Conservation (phyloP, 345 rosid species). For the Xanthoceras sorbifolium region DNA sequence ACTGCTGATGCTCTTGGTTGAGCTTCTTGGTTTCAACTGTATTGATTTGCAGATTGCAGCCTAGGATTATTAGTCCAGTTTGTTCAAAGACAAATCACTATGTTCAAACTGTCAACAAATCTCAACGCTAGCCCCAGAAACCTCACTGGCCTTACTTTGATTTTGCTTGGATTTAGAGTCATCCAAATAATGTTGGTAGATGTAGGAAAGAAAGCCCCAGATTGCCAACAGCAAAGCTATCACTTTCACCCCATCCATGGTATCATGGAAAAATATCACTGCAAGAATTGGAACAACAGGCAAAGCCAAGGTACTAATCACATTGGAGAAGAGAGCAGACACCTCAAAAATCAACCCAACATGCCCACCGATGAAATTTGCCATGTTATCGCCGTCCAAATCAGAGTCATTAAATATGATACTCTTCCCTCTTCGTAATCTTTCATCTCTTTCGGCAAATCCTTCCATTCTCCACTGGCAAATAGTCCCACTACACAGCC, state of each 20-base stretch:
- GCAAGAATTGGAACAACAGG: conserved; percentile 53
- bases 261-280: conserved; percentile 53
- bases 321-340: conserved; percentile 57
- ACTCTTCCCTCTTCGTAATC: conserved; percentile 34
- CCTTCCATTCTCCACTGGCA: conserved; percentile 51
- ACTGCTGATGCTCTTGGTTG: too few relatives aligned
- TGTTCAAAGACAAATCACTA: neutral
- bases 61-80: too few relatives aligned
- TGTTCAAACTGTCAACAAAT: conserved; percentile 20
- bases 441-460: conserved; percentile 39
- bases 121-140: conserved; percentile 19
- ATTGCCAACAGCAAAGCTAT: conserved; percentile 51
- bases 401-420: conserved; percentile 45
- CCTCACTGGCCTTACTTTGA: neutral
- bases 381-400: conserved; percentile 56
- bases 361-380: conserved; percentile 45
- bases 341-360: conserved; percentile 51
- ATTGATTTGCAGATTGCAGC: too few relatives aligned
- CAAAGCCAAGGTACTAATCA: conserved; percentile 48
- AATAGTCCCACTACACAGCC: conserved; percentile 47
- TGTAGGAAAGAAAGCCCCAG: conserved; percentile 57
- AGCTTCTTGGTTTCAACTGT: too few relatives aligned
- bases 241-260: conserved; percentile 57
- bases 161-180: conserved; percentile 25
- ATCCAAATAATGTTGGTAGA: conserved; percentile 48